phyloP scores from a whole-genome alignment of 73 alveolate genomes.

The Uronychia setigera region DNA sequence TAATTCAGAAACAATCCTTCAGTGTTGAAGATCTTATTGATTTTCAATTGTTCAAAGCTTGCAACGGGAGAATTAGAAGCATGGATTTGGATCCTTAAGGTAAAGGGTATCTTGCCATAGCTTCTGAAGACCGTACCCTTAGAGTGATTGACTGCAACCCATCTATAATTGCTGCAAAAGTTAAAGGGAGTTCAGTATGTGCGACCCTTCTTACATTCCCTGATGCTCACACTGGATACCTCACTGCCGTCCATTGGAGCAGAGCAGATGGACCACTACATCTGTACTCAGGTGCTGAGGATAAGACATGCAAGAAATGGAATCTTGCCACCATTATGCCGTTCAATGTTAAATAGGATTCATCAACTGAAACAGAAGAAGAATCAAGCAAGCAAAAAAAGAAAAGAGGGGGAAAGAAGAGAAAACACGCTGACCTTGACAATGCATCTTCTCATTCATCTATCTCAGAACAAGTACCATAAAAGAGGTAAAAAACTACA shows the following conservation, averaged over 20 bases:
- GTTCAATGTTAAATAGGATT: neutral
- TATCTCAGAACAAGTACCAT: neutral
- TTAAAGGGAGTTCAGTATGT: too few species aligned
- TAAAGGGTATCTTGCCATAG: too few species aligned
- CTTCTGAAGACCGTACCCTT: too few species aligned
- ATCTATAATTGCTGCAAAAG: too few species aligned
- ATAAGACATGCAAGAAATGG: neutral
- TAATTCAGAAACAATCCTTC: too few species aligned
- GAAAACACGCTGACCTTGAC: neutral
- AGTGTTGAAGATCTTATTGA: too few species aligned
- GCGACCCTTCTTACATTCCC: neutral
- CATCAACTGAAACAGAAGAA: neutral
- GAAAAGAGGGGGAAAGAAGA: neutral
- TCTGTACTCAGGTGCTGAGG: neutral
- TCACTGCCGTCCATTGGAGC: neutral
- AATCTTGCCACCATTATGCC: neutral
- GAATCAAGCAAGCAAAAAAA: neutral
- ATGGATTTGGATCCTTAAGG: too few species aligned
- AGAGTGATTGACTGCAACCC: too few species aligned
- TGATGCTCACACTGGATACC: neutral
- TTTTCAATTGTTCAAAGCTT: too few species aligned
- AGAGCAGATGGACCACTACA: neutral
- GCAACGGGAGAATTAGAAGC: too few species aligned
- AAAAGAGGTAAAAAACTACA: too few species aligned
- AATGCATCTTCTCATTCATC: neutral